phyloP scores from a whole-genome alignment of 202 grass and related monocot genomes.

The Setaria viridis region DNA sequence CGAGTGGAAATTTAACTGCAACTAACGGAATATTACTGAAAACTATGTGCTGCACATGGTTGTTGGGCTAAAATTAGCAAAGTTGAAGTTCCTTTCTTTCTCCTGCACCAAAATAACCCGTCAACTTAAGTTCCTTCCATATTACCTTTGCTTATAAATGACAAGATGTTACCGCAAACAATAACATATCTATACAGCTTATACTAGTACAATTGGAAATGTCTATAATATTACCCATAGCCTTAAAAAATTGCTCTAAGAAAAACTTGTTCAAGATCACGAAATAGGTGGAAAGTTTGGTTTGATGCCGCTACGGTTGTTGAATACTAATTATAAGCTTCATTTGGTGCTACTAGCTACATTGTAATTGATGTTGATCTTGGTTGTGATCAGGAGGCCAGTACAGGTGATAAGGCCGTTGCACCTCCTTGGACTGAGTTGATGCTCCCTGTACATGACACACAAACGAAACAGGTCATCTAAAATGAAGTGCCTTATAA shows the following conservation, averaged over 20 bases:
- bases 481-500: background rate
- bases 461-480: constrained; percentile 34
- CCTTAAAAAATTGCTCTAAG: background rate
- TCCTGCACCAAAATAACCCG: background rate
- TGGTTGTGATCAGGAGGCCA: constrained; percentile 64
- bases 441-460: constrained; percentile 56
- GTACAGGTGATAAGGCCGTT: constrained; percentile 53
- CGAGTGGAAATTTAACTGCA: background rate
- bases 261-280: background rate
- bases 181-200: background rate
- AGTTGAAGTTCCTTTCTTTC: background rate
- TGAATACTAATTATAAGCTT: background rate
- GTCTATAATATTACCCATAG: background rate
- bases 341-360: constrained; percentile 15
- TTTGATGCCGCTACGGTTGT: background rate
- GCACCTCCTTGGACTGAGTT: constrained; percentile 58
- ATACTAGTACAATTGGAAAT: background rate
- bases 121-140: background rate
- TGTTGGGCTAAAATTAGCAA: background rate
- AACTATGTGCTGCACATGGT: background rate
- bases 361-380: constrained; percentile 64
- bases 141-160: background rate
- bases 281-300: background rate
- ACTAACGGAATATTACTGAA: background rate
- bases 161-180: background rate